These are phyloP conservation scores for Aspergillus fumigatiaffinis DNA, from an alignment of 2,329 filamentous ascomycete genomes.

Conservation along the genomic window DNA sequence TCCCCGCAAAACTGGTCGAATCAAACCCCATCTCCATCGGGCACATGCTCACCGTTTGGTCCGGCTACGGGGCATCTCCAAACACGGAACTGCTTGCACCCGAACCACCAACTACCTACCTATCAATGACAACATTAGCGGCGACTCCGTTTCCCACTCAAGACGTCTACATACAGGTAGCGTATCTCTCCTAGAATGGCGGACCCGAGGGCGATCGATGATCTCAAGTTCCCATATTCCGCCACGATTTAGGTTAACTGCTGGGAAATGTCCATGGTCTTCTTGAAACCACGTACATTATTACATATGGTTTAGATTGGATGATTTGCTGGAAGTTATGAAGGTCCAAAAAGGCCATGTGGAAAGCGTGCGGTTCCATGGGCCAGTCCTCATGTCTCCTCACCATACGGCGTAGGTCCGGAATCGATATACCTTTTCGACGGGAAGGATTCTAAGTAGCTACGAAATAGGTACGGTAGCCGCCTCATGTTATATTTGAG, in stretches of 20 bases:
- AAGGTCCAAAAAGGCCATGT: neutral
- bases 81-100: slow-evolving; percentile 4
- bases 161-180: neutral
- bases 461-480: neutral
- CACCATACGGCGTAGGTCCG: neutral
- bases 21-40: neutral
- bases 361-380: neutral
- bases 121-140: neutral
- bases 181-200: neutral
- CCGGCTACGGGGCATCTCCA: neutral
- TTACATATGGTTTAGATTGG: neutral
- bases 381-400: neutral
- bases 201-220: neutral
- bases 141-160: neutral
- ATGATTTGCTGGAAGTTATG: neutral
- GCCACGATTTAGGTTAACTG: neutral
- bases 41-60: neutral
- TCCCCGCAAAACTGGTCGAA: neutral
- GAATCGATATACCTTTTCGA: neutral
- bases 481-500: neutral
- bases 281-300: neutral
- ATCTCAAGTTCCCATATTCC: neutral
- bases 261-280: neutral
- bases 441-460: neutral
- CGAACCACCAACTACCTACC: slow-evolving; percentile 3